Percentiles rank a stretch among this genome's conserved stretches.
Conservation (phyloP, 73 alveolate genomes). For the Blepharisma japonicum region DNA sequence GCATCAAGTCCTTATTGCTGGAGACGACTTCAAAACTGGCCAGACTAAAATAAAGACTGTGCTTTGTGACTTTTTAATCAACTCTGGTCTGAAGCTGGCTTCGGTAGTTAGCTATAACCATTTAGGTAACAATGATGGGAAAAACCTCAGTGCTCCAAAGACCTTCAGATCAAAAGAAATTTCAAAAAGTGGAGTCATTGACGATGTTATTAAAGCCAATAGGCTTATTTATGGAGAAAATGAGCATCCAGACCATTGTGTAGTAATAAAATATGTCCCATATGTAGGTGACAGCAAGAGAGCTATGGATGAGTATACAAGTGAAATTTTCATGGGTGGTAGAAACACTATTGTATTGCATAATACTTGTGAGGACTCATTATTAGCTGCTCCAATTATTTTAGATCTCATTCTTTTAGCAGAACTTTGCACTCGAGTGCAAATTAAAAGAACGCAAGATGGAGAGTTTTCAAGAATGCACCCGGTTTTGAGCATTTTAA, state of each 20-base stretch:
- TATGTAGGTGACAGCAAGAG: slow-evolving; percentile 94
- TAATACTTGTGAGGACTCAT: slow-evolving; percentile 94
- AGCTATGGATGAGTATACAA: slow-evolving; percentile 94
- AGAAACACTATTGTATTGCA: slow-evolving; percentile 81
- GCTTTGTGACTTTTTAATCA: slow-evolving; percentile 72
- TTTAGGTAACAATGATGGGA: slow-evolving; percentile 96
- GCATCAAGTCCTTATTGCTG: slow-evolving; percentile 51
- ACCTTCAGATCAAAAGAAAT: slow-evolving; percentile 88
- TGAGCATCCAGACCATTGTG: slow-evolving; percentile 88
- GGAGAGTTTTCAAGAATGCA: slow-evolving; percentile 34
- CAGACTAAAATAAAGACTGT: slow-evolving; percentile 81
- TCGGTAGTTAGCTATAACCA: slow-evolving; percentile 91
- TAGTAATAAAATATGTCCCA: slow-evolving; percentile 92
- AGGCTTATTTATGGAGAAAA: slow-evolving; percentile 74
- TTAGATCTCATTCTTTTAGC: slow-evolving; percentile 80
- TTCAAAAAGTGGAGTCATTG: slow-evolving; percentile 88
- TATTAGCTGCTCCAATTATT: slow-evolving; percentile 94
- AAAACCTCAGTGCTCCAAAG: slow-evolving; percentile 82
- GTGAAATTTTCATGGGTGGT: slow-evolving; percentile 92
- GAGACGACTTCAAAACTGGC: slow-evolving; percentile 89
- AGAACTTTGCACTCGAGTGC: slow-evolving; percentile 80
- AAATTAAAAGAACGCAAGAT: background rate
- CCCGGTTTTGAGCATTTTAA: slow-evolving; percentile 68
- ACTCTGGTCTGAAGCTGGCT: slow-evolving; percentile 61
- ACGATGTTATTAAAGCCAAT: slow-evolving; percentile 86